Percentiles rank a stretch among this genome's conserved stretches.
Evolutionary conservation across 192 early-diverging fungal species (phyloP).

Genomic region (Rhizophagus sp.): DNA sequence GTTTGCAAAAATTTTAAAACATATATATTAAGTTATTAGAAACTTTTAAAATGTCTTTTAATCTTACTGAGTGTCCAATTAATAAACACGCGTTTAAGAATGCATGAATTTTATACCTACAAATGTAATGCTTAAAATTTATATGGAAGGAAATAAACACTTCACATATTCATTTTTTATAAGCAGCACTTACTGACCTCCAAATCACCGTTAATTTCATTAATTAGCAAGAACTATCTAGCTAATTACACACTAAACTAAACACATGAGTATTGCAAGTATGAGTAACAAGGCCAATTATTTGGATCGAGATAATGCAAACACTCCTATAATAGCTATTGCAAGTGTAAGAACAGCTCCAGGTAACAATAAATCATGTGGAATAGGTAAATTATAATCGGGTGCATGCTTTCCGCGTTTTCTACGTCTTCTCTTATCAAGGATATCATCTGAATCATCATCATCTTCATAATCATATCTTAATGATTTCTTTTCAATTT

Average conservation of each 20-base stretch:
- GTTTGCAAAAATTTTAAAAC: too few relatives aligned
- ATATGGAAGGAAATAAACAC: background rate
- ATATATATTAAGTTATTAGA: too few relatives aligned
- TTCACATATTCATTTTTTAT: background rate
- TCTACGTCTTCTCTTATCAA: background rate
- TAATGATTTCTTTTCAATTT: constrained; percentile 24
- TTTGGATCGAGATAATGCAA: constrained; percentile 40
- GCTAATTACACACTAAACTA: too few relatives aligned
- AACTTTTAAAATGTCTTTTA: background rate
- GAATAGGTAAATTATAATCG: constrained; percentile 36
- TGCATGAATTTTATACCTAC: background rate
- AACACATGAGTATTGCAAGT: background rate
- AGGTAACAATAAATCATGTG: constrained; percentile 54
- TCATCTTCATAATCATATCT: constrained; percentile 13
- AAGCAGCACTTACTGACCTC: background rate
- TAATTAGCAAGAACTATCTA: too few relatives aligned
- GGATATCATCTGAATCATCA: background rate
- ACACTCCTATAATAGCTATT: constrained; percentile 55
- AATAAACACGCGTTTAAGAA: background rate
- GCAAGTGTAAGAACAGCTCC: constrained; percentile 54
- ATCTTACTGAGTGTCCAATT: background rate
- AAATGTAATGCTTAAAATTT: background rate
- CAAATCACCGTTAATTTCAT: background rate
- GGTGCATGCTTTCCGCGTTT: constrained; percentile 33
- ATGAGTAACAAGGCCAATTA: background rate